A percentile compares a stretch with the other conserved stretches of the same genome.
phyloP scores from a whole-genome alignment of 768 basidiomycete species.

The Leucosporidium scottii region DNA sequence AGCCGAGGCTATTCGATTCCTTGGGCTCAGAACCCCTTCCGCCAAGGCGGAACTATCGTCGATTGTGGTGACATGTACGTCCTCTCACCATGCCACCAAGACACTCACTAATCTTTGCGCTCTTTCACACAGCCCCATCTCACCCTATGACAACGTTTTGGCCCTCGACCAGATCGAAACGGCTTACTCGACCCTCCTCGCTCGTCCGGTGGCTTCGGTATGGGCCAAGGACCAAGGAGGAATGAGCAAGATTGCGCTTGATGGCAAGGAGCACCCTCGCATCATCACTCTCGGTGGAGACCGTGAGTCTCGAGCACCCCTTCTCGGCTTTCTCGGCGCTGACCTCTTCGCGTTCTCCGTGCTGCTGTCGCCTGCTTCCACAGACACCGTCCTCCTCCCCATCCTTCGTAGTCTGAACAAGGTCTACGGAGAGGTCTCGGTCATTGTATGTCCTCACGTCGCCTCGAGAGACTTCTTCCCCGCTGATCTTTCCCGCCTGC shows the following conservation, averaged over 20 bases:
- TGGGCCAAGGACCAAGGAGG: constrained; percentile 35
- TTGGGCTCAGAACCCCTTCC: constrained; percentile 39
- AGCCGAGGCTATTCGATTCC: constrained; percentile 16
- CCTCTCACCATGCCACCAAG: too few relatives aligned
- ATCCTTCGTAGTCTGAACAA: constrained; percentile 26
- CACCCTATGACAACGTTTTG: constrained; percentile 71
- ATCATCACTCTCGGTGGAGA: constrained; percentile 81
- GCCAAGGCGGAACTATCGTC: constrained; percentile 41
- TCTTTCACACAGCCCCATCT: constrained; percentile 48
- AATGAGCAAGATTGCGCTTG: constrained; percentile 34
- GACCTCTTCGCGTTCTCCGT: too few relatives aligned
- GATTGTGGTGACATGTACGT: constrained; percentile 72
- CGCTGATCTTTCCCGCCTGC: background rate
- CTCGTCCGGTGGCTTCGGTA: constrained; percentile 44
- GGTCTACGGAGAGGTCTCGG: constrained; percentile 31
- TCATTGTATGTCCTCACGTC: constrained; percentile 12
- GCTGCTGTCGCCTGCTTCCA: background rate
- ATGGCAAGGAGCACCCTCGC: constrained; percentile 62
- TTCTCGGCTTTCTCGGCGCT: too few relatives aligned
- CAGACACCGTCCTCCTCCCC: constrained; percentile 24
- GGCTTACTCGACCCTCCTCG: constrained; percentile 68
- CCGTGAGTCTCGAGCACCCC: constrained; percentile 37
- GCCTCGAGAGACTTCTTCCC: too few relatives aligned
- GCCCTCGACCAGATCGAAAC: constrained; percentile 82
- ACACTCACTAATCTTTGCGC: too few relatives aligned